Percentiles rank a stretch among this genome's conserved stretches.
phyloP scores from a whole-genome alignment of 2,329 filamentous ascomycete species.

The Canariomyces notabilis region DNA sequence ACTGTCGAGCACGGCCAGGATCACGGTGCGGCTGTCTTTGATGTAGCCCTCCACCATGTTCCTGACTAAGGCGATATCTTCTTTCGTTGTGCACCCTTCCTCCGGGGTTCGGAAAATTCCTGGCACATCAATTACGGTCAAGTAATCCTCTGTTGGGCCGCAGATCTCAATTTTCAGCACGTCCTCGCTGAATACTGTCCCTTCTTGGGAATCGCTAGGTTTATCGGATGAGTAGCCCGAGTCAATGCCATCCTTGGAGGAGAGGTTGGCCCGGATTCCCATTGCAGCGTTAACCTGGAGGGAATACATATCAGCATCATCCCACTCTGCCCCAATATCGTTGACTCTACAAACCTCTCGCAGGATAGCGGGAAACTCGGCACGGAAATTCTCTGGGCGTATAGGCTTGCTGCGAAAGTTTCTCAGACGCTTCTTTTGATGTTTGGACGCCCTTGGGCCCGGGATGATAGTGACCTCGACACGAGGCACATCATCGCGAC shows the following conservation, averaged over 20 bases:
- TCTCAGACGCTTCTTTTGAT: conserved; percentile 13
- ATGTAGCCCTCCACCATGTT: conserved; percentile 48
- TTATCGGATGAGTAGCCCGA: neutral
- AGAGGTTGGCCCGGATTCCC: conserved; percentile 15
- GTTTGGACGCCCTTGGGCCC: conserved; percentile 28
- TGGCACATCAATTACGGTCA: conserved; percentile 53
- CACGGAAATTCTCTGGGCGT: conserved; percentile 14
- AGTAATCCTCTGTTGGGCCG: conserved; percentile 41
- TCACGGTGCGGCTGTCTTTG: conserved; percentile 42
- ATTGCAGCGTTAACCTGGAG: conserved; percentile 18
- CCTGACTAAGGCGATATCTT: conserved; percentile 42
- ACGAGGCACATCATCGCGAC: conserved; percentile 33
- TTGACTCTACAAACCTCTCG: conserved; percentile 9
- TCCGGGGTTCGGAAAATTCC: conserved; percentile 45
- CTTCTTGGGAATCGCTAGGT: neutral
- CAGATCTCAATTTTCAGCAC: conserved; percentile 42
- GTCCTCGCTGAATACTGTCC: conserved; percentile 42
- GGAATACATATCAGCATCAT: too few species aligned
- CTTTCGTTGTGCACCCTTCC: conserved; percentile 38
- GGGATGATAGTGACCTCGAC: conserved; percentile 40
- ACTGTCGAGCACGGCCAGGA: conserved; percentile 41
- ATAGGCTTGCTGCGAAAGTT: conserved; percentile 10
- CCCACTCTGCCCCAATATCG: neutral
- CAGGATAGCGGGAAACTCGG: conserved; percentile 15
- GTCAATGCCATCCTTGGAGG: conserved; percentile 13